Base-by-base conservation (phyloP, 2,329 filamentous ascomycete genomes). In the Exophiala calicioides region DNA sequence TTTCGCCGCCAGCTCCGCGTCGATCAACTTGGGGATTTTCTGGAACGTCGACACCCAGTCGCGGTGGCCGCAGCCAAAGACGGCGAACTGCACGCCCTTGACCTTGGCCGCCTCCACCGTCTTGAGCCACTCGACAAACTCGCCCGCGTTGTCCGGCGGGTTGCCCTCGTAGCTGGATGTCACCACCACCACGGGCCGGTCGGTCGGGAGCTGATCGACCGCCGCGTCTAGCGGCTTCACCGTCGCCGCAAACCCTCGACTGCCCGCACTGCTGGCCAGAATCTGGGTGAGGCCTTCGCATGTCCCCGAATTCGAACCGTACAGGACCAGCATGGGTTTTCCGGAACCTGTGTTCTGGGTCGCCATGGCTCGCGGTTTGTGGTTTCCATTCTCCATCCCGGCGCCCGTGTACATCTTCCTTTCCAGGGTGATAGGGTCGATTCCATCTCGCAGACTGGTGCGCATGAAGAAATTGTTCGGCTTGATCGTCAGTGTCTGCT, bases 111-210 rank as follows among this genome's bases (percentile, higher is more conserved):
- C 73, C 44, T 76, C 69, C 8, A 78, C 67, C 9, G 60, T 69
- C 54, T 81, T 72, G 4, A 89, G 64, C 86, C 86, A 90, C 13
- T 75, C 69, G 18, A 84, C 76, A 58, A 90, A 90, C 37, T 80
- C 75, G 0, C 70, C 74, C 0, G 86, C 86, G 52, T 90, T 89
- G 51, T 88, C 84, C 0, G 85, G 80, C 0, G 86, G 83, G 44
- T 86, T 75, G 1, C 86, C 86, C 58, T 90, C 86, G 56, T 90
- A 90, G 1, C 81, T 84, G 0, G 86, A 78, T 0, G 82, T 82
- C 52, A 90, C 75, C 37, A 90, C 74, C 18, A 88, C 69, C 0
- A 86, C 74, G 0, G 85, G 84, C 5, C 77, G 73, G 19, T 78
- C 73, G 38, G 72, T 79, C 0, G 82, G 78, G 0, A 90, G 61